phyloP scores from a whole-genome alignment of 805 yeast species.

The Ogataea zsoltii region DNA sequence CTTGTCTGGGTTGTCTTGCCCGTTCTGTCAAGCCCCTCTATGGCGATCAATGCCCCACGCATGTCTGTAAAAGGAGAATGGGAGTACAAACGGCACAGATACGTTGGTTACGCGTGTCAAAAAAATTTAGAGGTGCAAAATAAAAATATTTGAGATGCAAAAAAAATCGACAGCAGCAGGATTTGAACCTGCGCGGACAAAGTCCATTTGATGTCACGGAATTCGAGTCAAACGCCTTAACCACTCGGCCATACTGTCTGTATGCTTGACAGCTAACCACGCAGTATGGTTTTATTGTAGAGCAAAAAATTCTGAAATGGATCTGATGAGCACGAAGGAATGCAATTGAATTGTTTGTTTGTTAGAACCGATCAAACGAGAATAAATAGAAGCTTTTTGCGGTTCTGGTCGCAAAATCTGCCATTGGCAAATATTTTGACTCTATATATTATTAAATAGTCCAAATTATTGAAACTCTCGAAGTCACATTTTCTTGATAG shows the following conservation, averaged over 20 bases:
- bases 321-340: too few species aligned
- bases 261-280: background rate
- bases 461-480: too few species aligned
- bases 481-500: too few species aligned
- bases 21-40: constrained; percentile 93
- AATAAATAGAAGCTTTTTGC: background rate
- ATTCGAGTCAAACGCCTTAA: constrained; percentile 42
- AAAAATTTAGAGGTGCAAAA: background rate
- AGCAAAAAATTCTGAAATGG: too few species aligned
- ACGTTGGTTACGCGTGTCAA: background rate
- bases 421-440: constrained; percentile 1
- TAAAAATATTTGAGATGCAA: constrained; percentile 18
- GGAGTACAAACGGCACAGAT: background rate
- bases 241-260: constrained; percentile 43
- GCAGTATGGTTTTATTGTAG: background rate
- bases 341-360: too few species aligned
- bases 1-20: constrained; percentile 88
- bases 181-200: constrained; percentile 67
- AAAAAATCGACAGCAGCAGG: constrained; percentile 58
- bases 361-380: too few species aligned
- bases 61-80: background rate
- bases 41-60: constrained; percentile 73
- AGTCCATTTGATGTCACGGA: constrained; percentile 45
- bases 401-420: too few species aligned
- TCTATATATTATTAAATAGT: too few species aligned